Base-by-base conservation (phyloP, 495 filamentous ascomycete genomes). In the Neurospora sp. region DNA sequence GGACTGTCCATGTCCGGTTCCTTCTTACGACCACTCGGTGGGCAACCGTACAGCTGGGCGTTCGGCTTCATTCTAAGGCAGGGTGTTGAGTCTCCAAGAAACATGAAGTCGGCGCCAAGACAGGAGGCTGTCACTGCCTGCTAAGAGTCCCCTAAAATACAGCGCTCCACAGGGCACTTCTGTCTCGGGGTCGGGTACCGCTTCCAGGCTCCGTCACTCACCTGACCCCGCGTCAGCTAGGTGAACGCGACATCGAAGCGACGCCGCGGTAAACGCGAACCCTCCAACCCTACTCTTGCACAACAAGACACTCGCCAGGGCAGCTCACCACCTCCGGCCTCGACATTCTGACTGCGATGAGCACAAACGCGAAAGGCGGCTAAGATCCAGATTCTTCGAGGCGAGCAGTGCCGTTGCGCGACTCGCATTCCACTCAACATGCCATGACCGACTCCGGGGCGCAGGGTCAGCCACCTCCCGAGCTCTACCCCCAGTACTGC, bases 401-500 rank as follows among this genome's bases (percentile, higher is more conserved):
- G 43, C 43, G 43, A 24, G 43, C n/a, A 48, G 43, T 24, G 43
- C n/a, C 43, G 8, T 24, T 24, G 43, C 43, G 43, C 43, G 19
- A 21, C 43, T 24, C 48, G 9, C 21, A 76, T 70, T 11, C 36
- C 8, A 72, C 70, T 70, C 70, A 74, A 80, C 75, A 84, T 87
- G 83, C 87, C 80, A 90, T 90, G 88, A 87, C 82, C 81, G 79
- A 77, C 78, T 73, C 75, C 75, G 73, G 74, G 69, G 21, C 69
- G 0, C 54, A 62, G 54, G 54, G 28, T 28, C 28, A 62, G 54
- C 54, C 54, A 66, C 13, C 28, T 19, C 54, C 15, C 81, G 54
- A 84, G 21, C 59, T 92, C 79, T 97, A 97, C 79, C 93, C 94
- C 19, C 90, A 90, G 21, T 96, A 91, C 81, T 96, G 93, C 84